Conservation (phyloP, 2,329 filamentous ascomycete species). For the Hortaea werneckii region DNA sequence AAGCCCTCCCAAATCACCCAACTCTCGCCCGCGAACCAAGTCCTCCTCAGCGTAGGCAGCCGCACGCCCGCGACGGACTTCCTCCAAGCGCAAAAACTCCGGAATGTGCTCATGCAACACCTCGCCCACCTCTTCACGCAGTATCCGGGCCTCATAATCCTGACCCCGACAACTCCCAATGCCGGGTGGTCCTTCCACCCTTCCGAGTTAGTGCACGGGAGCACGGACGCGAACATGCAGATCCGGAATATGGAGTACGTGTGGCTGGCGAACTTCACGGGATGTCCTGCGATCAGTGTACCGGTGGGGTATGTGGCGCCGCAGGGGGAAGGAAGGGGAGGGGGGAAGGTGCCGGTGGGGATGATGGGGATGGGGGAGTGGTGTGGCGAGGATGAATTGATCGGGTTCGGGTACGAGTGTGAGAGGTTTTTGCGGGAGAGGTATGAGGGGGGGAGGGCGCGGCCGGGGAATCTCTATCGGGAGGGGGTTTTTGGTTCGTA, state of each 20-base stretch:
- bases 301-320: constrained; percentile 63
- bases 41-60: constrained; percentile 56
- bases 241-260: constrained; percentile 77
- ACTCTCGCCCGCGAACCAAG: constrained; percentile 56
- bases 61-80: constrained; percentile 60
- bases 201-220: constrained; percentile 50
- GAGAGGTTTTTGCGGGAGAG: constrained; percentile 37
- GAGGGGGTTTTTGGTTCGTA: too few relatives aligned
- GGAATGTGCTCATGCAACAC: constrained; percentile 69
- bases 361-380: constrained; percentile 47
- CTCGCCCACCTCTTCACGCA: constrained; percentile 58
- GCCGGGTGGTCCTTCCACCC: constrained; percentile 57
- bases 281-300: constrained; percentile 63
- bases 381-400: constrained; percentile 43
- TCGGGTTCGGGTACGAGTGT: constrained; percentile 44
- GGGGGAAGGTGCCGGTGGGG: constrained; percentile 47
- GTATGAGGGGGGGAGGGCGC: constrained; percentile 24
- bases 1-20: constrained; percentile 34
- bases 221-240: constrained; percentile 50
- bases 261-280: constrained; percentile 74
- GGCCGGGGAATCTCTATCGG: constrained; percentile 22
- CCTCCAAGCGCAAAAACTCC: constrained; percentile 61
- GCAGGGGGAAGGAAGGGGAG: constrained; percentile 47
- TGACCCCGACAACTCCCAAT: constrained; percentile 68
- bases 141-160: constrained; percentile 65